These are phyloP conservation scores for Candida fluviatilis DNA, from an alignment of 805 yeast species.

Conservation along the genomic window DNA sequence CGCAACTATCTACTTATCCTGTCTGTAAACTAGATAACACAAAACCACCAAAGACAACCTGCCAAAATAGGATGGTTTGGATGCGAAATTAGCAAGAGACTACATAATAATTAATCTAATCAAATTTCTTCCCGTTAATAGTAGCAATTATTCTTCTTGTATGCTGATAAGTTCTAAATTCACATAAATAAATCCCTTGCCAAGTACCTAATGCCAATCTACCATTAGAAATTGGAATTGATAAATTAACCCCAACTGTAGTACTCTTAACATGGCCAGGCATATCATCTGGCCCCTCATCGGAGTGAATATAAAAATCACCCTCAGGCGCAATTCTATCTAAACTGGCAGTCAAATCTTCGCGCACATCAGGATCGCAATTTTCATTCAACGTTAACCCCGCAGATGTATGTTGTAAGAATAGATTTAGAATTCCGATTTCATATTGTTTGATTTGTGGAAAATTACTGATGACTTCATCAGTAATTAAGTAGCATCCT, in stretches of 20 bases:
- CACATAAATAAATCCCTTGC: slow-evolving; percentile 80
- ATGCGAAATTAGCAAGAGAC: no score
- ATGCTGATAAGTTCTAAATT: slow-evolving; percentile 64
- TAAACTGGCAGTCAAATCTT: slow-evolving; percentile 61
- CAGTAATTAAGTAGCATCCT: slow-evolving; percentile 70
- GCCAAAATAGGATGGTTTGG: no score
- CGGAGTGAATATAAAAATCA: slow-evolving; percentile 54
- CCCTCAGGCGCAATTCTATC: slow-evolving; percentile 68
- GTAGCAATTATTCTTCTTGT: slow-evolving; percentile 69
- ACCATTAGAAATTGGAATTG: slow-evolving; percentile 70
- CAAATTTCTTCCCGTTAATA: slow-evolving; percentile 53
- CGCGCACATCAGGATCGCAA: slow-evolving; percentile 73
- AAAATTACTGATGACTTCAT: slow-evolving; percentile 51
- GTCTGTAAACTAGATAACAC: no score
- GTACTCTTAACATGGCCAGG: slow-evolving; percentile 70
- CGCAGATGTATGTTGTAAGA: slow-evolving; percentile 77
- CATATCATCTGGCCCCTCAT: slow-evolving; percentile 83
- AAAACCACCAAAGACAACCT: no score
- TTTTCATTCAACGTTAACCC: slow-evolving; percentile 75
- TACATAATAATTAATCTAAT: no score
- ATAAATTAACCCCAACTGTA: slow-evolving; percentile 58
- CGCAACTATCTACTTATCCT: no score
- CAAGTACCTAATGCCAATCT: slow-evolving; percentile 71
- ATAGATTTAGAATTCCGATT: slow-evolving; percentile 61
- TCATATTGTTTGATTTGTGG: slow-evolving; percentile 59